Percentiles rank a stretch among this genome's conserved stretches.
Evolutionary conservation across 176 grass and related monocot genomes (phyloP).

Genomic region (Phoenix roebelenii): DNA sequence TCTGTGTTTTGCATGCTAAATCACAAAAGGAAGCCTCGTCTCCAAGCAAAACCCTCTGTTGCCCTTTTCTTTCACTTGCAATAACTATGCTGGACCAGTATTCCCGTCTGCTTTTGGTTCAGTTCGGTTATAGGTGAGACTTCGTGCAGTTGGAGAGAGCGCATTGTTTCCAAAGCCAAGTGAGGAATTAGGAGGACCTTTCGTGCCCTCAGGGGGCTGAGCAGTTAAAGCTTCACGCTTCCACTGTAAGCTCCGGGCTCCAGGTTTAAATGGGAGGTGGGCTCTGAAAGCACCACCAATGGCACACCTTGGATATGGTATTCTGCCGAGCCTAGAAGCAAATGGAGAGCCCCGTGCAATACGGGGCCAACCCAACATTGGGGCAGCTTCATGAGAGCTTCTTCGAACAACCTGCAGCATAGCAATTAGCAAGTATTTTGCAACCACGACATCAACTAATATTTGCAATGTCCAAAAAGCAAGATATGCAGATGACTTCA

Average conservation of each 20-base stretch:
- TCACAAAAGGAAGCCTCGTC: too few species aligned
- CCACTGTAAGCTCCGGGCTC: conserved; percentile 93
- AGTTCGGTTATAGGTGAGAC: conserved; percentile 16
- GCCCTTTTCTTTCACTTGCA: background rate
- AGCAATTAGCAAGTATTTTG: background rate
- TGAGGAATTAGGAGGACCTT: background rate
- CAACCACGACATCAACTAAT: too few species aligned
- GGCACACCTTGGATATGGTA: conserved; percentile 49
- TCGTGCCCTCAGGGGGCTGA: conserved; percentile 22
- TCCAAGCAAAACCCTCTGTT: too few species aligned
- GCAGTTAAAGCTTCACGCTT: conserved; percentile 51
- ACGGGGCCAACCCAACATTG: conserved; percentile 62
- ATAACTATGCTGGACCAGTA: conserved; percentile 1
- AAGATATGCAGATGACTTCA: too few species aligned
- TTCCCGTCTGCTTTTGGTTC: conserved; percentile 6
- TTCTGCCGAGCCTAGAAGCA: conserved; percentile 43
- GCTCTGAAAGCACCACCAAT: conserved; percentile 40
- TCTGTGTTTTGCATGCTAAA: too few species aligned
- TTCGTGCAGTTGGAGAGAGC: conserved; percentile 11
- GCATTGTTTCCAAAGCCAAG: conserved; percentile 6
- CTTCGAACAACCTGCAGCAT: conserved; percentile 49
- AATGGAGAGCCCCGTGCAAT: conserved; percentile 41
- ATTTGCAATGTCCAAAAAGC: too few species aligned
- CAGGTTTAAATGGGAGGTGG: conserved; percentile 47
- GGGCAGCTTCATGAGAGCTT: conserved; percentile 83